These are phyloP conservation scores for Penicillium sp. DNA, from an alignment of 2,329 filamentous ascomycete species.

Conservation along the genomic window DNA sequence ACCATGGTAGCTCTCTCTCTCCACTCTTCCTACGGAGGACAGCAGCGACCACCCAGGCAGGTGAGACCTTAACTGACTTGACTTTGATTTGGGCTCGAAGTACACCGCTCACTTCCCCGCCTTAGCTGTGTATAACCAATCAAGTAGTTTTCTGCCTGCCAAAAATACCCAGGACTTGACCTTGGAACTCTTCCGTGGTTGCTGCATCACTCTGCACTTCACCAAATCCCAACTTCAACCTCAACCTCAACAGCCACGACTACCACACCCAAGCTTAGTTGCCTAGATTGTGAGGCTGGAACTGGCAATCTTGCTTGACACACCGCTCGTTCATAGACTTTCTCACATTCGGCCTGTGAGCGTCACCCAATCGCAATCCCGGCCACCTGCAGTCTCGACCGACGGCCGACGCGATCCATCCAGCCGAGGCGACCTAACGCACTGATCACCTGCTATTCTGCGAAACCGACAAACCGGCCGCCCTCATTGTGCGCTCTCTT, in stretches of 20 bases:
- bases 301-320: neutral
- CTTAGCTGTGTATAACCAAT: neutral
- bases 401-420: constrained; percentile 17
- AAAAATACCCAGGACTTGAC: neutral
- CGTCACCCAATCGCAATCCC: constrained; percentile 10
- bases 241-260: neutral
- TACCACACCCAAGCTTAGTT: neutral
- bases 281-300: constrained; percentile 39
- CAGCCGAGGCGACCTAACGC: constrained; percentile 6
- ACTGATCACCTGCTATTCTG: constrained; percentile 19
- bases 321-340: neutral
- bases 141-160: neutral
- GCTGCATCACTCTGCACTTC: neutral
- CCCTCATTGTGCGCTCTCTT: constrained; percentile 7
- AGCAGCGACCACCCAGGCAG: neutral
- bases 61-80: neutral
- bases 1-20: constrained; percentile 22
- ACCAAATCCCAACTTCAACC: constrained; percentile 1
- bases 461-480: constrained; percentile 6
- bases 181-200: neutral
- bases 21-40: constrained; percentile 13
- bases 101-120: neutral
- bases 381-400: constrained; percentile 20
- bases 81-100: neutral
- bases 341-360: constrained; percentile 19